Base-by-base conservation (phyloP, 208 protist genomes). In the Trypanosoma grayi region DNA sequence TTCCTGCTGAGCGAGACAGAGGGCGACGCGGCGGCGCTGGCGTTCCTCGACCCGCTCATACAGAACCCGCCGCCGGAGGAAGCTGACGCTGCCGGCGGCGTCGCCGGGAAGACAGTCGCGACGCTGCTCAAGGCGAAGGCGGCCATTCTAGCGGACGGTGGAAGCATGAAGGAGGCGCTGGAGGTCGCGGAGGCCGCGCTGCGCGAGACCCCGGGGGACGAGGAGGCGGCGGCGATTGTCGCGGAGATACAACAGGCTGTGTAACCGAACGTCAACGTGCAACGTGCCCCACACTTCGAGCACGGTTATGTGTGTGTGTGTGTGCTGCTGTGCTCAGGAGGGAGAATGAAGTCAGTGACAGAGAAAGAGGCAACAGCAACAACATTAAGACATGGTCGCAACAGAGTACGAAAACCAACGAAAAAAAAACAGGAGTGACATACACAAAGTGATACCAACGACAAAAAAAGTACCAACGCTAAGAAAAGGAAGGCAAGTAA, bases 41-140 rank as follows among this genome's bases (percentile, higher is more conserved):
- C 53, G 20, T 93, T 89, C 43, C 79, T 93, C 22, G 83, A 86
- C 1, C 63, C 70, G 10, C 60, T 75, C 13, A 86, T 96, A 34
- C 52, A 53, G 9, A 72, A 84, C 60, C 90, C 90, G 7, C 90
- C 90, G 30, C 80, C 77, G 46, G 83, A 96, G 60, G 87, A 96
- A 75, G 87, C 85, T 41, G 86, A 95, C 34, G 79, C 79, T 14
- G 60, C 84, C 4, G 75, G 60, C 41, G 70, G 64, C 46, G 74
- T 75, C 16, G 69, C 54, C 2, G 74, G 81, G 10, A 60, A 66
- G 46, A 87, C 75, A 18, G 41, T 74, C 45, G 66, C 78, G 41
- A 89, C 83, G 31, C 76, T 96, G 40, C 71, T 83, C 41, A 96
- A 96, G 76, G 86, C 90, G 28, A 91, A 92, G 74, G 86, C 90